These are phyloP conservation scores for Colletotrichum tropicale DNA, from an alignment of 2,329 filamentous ascomycete species.

Conservation along the genomic window DNA sequence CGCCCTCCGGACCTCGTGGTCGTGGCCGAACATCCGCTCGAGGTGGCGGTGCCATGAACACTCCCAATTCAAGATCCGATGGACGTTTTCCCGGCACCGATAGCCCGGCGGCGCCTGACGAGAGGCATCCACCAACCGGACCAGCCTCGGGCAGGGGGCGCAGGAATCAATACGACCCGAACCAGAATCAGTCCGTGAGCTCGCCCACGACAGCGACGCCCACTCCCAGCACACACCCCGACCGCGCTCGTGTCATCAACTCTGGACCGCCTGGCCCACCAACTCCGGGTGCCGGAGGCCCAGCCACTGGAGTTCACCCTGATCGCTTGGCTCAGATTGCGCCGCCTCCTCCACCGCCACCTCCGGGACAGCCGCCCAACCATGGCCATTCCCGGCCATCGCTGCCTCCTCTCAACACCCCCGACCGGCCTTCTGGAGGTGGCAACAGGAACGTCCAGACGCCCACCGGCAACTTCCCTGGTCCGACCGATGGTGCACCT, in stretches of 20 bases:
- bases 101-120: slow-evolving; percentile 47
- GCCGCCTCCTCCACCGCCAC: slow-evolving; percentile 36
- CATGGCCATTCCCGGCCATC: slow-evolving; percentile 33
- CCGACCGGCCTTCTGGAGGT: slow-evolving; percentile 28
- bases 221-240: slow-evolving; percentile 4
- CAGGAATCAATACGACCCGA: slow-evolving; percentile 25
- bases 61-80: slow-evolving; percentile 44
- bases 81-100: slow-evolving; percentile 45
- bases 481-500: neutral
- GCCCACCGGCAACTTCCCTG: slow-evolving; percentile 11
- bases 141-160: slow-evolving; percentile 55
- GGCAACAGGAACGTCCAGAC: neutral
- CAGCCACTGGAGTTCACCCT: slow-evolving; percentile 48
- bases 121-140: slow-evolving; percentile 58
- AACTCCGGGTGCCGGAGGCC: slow-evolving; percentile 23
- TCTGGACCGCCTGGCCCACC: slow-evolving; percentile 12
- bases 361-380: slow-evolving; percentile 28
- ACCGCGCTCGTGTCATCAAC: slow-evolving; percentile 12
- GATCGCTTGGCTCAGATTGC: slow-evolving; percentile 55
- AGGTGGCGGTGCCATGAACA: slow-evolving; percentile 35
- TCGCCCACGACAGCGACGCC: slow-evolving; percentile 10
- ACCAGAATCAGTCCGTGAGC: neutral
- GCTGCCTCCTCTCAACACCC: slow-evolving; percentile 32
- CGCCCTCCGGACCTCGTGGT: slow-evolving; percentile 62
- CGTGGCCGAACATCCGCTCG: slow-evolving; percentile 50